phyloP scores from a whole-genome alignment of 192 early-diverging fungal genomes.

The Oehlia diaphana region DNA sequence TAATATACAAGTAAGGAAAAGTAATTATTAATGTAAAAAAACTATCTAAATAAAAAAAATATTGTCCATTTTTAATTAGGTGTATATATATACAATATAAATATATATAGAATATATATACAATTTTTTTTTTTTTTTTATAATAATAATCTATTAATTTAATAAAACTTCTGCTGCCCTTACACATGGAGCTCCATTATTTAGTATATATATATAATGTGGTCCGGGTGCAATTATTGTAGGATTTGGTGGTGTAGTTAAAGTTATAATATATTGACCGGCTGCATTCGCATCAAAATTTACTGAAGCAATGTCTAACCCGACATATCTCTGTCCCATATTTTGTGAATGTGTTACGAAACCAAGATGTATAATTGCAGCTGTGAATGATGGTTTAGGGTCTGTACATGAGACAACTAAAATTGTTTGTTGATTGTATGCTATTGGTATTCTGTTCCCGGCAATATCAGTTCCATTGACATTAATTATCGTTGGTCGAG shows the following conservation, averaged over 20 bases:
- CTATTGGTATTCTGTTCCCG: constrained; percentile 29
- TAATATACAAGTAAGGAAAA: too few relatives aligned
- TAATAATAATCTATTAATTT: background rate
- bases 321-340: constrained; percentile 52
- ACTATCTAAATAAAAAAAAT: too few relatives aligned
- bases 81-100: too few relatives aligned
- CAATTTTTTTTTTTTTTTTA: too few relatives aligned
- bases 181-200: background rate
- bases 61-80: too few relatives aligned
- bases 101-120: too few relatives aligned
- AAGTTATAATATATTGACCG: background rate
- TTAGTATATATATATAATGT: background rate
- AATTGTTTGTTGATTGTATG: constrained; percentile 8
- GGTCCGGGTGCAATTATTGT: background rate
- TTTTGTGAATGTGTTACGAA: constrained; percentile 57
- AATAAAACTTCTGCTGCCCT: background rate
- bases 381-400: constrained; percentile 30
- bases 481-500: constrained; percentile 40
- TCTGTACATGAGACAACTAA: constrained; percentile 25
- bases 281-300: background rate
- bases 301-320: background rate
- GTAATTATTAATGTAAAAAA: too few relatives aligned
- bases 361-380: constrained; percentile 47
- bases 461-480: background rate
- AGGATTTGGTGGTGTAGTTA: background rate